Base-by-base conservation (phyloP, 1,284 basidiomycete species). In the Coniferiporia weirii region DNA sequence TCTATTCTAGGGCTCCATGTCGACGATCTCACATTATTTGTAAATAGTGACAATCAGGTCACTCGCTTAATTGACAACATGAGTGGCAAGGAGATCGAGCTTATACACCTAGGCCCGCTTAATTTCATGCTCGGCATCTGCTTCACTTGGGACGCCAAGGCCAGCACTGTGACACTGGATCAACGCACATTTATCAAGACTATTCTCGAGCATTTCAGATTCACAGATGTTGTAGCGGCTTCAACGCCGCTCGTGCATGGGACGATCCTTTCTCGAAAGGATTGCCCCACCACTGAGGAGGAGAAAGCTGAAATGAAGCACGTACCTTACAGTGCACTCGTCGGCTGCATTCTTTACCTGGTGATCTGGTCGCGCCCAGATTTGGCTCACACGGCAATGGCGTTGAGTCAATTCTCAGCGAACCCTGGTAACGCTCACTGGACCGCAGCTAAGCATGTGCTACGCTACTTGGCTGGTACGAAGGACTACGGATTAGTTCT, bases 111-210 rank as follows among this genome's bases (percentile, higher is more conserved):
- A 50, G 27, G 52, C 67, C 12, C 69, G 68, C 32, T 77, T 73
- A 57, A 59, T 68, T 53, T 53, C 36, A 22, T 64, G 63, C 52
- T 64, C 66, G 20, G 64, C 75, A 44, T 74, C 75, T 15, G 1
- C 57, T 67, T 22, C 76, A 75, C 59, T 62, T 74, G 5, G 68
- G 13, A 73, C 73, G 8, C 73, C 76, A 64, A 71, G 77, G 47
- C 59, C 71, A 2, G 8, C 9, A 40, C 38, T 12, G 38, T 40
- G 38, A 40, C 38, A 40, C 8, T 40, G 9, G 38, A 40, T 40
- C 38, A 40, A 40, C 8, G 15, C 9, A 7, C 38, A 40, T 40
- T 40, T 40, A 12, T 15, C 12, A 40, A 40, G 15, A 40, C 38
- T 15, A 40, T 40, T 40, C 38, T 40, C 38, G 8, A 40, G 15